phyloP scores from a whole-genome alignment of 768 basidiomycete species.

The Mrakia hoshinonis region DNA sequence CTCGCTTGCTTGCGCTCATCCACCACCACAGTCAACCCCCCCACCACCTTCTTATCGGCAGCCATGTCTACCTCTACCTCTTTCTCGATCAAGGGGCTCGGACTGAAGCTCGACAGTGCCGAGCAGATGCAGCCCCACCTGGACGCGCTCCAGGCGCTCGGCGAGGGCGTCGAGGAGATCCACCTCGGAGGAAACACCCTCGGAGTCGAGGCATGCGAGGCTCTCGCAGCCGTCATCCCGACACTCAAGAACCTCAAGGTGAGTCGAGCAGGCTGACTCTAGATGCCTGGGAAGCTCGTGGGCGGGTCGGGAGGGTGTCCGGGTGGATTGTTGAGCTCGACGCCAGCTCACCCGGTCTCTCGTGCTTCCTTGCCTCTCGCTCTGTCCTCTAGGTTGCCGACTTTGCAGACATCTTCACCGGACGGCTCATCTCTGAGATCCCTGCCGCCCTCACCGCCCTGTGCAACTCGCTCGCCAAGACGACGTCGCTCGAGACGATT shows the following conservation, averaged over 20 bases:
- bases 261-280: slow-evolving; percentile 32
- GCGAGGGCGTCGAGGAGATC: slow-evolving; percentile 64
- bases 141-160: slow-evolving; percentile 41
- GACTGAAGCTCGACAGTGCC: slow-evolving; percentile 68
- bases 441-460: slow-evolving; percentile 78
- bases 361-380: background rate
- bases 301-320: background rate
- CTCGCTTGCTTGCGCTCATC: background rate
- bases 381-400: slow-evolving; percentile 63
- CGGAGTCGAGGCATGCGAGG: slow-evolving; percentile 79
- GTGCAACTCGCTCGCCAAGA: slow-evolving; percentile 74
- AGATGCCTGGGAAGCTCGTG: too few species aligned
- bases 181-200: slow-evolving; percentile 90
- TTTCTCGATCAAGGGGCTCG: slow-evolving; percentile 56
- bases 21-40: background rate
- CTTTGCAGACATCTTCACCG: slow-evolving; percentile 96
- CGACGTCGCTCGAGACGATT: slow-evolving; percentile 72
- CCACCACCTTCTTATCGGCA: background rate
- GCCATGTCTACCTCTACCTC: background rate
- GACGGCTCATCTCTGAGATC: slow-evolving; percentile 90
- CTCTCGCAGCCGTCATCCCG: slow-evolving; percentile 68
- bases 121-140: slow-evolving; percentile 70
- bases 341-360: background rate
- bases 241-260: slow-evolving; percentile 65
- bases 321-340: background rate